These are phyloP conservation scores for Decorospora gaudefroyi DNA, from an alignment of 2,329 filamentous ascomycete genomes.

Conservation along the genomic window DNA sequence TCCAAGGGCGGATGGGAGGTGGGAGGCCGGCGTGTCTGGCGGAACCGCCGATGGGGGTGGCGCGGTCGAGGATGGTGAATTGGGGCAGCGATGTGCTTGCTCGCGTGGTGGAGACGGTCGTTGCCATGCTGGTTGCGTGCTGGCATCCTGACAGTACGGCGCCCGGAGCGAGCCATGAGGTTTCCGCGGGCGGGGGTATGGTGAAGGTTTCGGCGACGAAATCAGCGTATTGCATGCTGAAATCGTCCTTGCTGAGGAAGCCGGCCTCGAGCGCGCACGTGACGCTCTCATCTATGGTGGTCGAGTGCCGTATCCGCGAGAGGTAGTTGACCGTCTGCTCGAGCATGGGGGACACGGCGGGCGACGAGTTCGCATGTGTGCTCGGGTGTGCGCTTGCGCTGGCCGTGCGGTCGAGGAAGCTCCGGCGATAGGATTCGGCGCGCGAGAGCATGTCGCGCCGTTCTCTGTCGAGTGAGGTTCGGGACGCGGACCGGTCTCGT, in stretches of 20 bases:
- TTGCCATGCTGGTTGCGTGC: conserved; percentile 55
- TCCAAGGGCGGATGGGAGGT: conserved; percentile 46
- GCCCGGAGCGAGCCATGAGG: conserved; percentile 66
- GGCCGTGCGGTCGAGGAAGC: conserved; percentile 37
- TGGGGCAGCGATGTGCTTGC: no score
- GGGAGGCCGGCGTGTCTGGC: conserved; percentile 30
- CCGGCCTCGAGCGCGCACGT: conserved; percentile 58
- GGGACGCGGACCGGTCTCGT: no score
- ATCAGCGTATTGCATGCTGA: conserved; percentile 58
- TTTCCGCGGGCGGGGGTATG: conserved; percentile 57
- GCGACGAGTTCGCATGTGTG: no score
- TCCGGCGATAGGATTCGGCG: conserved; percentile 34
- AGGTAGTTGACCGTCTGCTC: conserved; percentile 67
- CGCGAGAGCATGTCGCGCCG: conserved; percentile 31
- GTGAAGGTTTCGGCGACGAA: conserved; percentile 61
- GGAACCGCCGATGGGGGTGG: not conserved
- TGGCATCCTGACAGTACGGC: conserved; percentile 65
- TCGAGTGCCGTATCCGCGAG: conserved; percentile 60
- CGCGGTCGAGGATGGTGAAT: no score
- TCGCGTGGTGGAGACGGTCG: conserved; percentile 22
- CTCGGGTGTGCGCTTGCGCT: no score
- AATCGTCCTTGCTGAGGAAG: conserved; percentile 59
- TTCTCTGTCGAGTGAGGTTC: conserved; percentile 25
- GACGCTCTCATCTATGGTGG: conserved; percentile 59
- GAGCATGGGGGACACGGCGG: conserved; percentile 48